Conservation (phyloP, 2,329 filamentous ascomycete species). For the Malbranchea zuffiana region DNA sequence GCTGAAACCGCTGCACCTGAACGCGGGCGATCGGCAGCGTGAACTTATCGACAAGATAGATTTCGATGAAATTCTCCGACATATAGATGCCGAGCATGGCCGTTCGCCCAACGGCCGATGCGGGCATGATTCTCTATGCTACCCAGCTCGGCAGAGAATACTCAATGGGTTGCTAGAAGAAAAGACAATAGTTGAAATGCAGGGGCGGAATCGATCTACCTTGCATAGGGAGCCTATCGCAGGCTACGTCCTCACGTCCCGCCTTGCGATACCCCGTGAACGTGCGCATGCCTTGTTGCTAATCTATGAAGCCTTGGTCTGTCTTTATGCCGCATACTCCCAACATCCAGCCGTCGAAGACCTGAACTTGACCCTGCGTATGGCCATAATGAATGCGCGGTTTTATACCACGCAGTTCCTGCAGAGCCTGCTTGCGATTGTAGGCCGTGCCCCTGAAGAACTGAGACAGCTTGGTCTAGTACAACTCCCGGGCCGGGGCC, state of each 20-base stretch:
- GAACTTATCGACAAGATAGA: not conserved
- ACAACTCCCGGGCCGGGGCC: not conserved
- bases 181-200: too few species aligned
- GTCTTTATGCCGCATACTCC: too few species aligned
- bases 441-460: not conserved
- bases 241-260: not conserved
- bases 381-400: constrained; percentile 3
- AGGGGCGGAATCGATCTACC: too few species aligned
- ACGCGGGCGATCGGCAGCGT: not conserved
- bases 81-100: not conserved
- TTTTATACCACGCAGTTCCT: constrained; percentile 1
- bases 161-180: too few species aligned
- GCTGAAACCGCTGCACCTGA: not conserved
- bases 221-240: not conserved
- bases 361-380: not conserved
- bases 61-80: not conserved
- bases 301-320: too few species aligned
- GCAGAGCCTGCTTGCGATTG: not conserved
- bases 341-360: not conserved
- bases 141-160: too few species aligned
- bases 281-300: not conserved
- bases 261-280: not conserved
- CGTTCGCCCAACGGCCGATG: not conserved
- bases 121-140: too few species aligned
- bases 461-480: not conserved